phyloP scores from a whole-genome alignment of 73 alveolate genomes.

The Halteria grandinella region DNA sequence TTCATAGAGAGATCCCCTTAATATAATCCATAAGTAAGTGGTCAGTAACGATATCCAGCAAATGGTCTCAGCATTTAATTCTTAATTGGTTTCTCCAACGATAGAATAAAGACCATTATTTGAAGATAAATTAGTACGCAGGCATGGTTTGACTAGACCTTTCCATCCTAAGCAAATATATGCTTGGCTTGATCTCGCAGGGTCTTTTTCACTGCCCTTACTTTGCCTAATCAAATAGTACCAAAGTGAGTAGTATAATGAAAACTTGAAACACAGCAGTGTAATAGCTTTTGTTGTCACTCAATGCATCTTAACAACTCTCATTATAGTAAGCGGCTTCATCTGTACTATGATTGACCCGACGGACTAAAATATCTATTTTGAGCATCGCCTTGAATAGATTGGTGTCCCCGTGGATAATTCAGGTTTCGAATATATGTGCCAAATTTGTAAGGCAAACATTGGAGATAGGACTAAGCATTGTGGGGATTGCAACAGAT shows the following conservation, averaged over 20 bases:
- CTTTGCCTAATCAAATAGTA: background rate
- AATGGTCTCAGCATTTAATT: too few relatives aligned
- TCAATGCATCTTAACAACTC: background rate
- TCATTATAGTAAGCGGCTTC: background rate
- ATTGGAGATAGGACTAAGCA: constrained; percentile 58
- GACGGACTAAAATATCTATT: constrained; percentile 41
- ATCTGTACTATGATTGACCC: constrained; percentile 54
- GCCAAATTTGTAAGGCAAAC: constrained; percentile 31
- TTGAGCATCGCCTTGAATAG: constrained; percentile 22
- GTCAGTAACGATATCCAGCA: too few relatives aligned
- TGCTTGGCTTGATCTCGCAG: constrained; percentile 42
- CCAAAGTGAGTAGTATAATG: background rate
- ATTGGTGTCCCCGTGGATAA: background rate
- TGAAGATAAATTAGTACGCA: too few relatives aligned
- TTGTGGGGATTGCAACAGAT: constrained; percentile 76
- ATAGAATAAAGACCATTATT: too few relatives aligned
- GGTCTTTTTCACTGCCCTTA: background rate
- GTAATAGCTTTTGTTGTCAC: constrained; percentile 14
- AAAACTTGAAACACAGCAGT: background rate
- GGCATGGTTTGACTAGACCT: constrained; percentile 56
- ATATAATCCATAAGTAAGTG: too few relatives aligned
- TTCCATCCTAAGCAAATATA: constrained; percentile 40
- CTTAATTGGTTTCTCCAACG: too few relatives aligned
- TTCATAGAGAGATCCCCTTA: too few relatives aligned
- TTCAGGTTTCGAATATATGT: constrained; percentile 23